Base-by-base conservation (phyloP, 2,329 filamentous ascomycete genomes). In the Aspergillus sclerotialis region DNA sequence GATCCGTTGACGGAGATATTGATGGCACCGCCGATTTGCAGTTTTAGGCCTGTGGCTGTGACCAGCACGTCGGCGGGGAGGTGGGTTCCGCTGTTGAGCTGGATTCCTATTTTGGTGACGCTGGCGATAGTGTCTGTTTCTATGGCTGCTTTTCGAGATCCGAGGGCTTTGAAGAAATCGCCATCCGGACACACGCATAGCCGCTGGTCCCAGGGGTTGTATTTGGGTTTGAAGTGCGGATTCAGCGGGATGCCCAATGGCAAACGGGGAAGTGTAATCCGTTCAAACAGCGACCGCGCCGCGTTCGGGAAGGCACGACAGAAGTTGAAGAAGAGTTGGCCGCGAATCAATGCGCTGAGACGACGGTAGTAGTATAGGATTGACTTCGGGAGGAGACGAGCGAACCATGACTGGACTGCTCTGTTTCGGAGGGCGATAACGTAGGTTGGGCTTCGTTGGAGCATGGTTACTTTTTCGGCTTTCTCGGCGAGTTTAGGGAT, bases 401-500 rank as follows among this genome's bases (percentile, higher is more conserved):
- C 24, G 25, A 8, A 23, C 13, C 7, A 23, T 23, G 13, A 21
- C 16, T 32, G 19, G 10, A 51, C 49, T n/a, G 37, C 37, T 30
- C 36, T 17, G 8, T 65, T 60, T 0, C 67, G 56, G 2, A 74
- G 43, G 15, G 71, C 61, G 30, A 80, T 37, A 33, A 87, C 67
- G 48, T 83, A 87, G 1, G 69, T 72, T 0, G 85, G 85, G 18
- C 77, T 84, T 29, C 85, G 75, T 59, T 90, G 84, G 4, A 90
- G 69, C 74, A 88, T 84, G 2, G 82, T 88, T 12, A 86, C 76
- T 12, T 73, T 69, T 3, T 57, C 61, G 2, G 81, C 82, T 19
- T 70, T 74, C 27, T 81, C 63, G 0, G 76, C 74, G 23, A 90
- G 61, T 24, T 67, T 70, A 0, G 85, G 85, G 4, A 90, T 52